These are phyloP conservation scores for Nepenthes alata DNA, from an alignment of 179 eudicot species.

Conservation along the genomic window DNA sequence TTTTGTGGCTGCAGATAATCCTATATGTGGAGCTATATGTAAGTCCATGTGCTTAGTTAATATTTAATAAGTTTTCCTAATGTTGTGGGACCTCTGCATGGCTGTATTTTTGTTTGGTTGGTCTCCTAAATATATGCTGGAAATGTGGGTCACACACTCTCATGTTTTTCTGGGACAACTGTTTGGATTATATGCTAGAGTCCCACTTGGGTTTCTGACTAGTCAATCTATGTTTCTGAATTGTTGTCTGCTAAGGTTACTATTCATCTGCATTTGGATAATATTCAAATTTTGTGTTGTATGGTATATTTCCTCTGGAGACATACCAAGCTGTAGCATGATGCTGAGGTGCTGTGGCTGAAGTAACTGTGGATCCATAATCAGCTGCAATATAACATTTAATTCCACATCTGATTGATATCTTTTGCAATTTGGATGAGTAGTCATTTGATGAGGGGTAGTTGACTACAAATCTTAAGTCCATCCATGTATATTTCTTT, in stretches of 20 bases:
- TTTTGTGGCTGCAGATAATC: conserved; percentile 57
- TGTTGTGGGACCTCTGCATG: not conserved
- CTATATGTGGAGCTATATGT: conserved; percentile 73
- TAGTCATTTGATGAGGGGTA: too few relatives aligned
- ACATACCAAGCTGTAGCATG: not conserved
- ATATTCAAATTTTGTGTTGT: not conserved
- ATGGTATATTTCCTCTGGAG: not conserved
- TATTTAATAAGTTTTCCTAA: not conserved
- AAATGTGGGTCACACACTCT: not conserved
- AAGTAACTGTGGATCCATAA: too few relatives aligned
- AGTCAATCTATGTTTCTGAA: not conserved
- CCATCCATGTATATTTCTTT: too few relatives aligned
- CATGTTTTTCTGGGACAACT: not conserved
- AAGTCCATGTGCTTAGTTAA: conserved; percentile 25
- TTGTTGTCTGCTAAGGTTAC: not conserved
- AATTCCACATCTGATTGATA: too few relatives aligned
- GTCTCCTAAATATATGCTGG: not conserved
- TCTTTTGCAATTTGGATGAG: too few relatives aligned
- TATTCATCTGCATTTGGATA: not conserved
- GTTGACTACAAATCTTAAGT: too few relatives aligned
- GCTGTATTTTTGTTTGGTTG: not conserved
- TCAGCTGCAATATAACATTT: too few relatives aligned
- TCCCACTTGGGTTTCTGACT: not conserved
- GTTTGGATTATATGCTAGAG: not conserved
- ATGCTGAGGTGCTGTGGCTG: too few relatives aligned